These are phyloP conservation scores for Bothriochloa decipiens DNA, from an alignment of 176 grass and related monocot species.

Conservation along the genomic window DNA sequence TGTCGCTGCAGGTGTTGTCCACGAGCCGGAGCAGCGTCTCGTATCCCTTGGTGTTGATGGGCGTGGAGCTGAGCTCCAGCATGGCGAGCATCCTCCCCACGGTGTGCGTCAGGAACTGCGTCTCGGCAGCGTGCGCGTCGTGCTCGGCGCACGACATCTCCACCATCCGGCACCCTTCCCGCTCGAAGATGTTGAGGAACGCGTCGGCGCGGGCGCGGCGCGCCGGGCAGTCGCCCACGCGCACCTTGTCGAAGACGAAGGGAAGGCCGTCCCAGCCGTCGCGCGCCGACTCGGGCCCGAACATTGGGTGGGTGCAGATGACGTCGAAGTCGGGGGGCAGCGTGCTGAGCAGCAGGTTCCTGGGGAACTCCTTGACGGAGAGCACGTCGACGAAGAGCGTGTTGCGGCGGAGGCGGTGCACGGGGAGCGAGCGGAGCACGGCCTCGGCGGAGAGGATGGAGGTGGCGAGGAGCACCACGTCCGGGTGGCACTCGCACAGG, in stretches of 20 bases:
- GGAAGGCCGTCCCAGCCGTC: constrained; percentile 84
- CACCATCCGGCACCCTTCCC: constrained; percentile 90
- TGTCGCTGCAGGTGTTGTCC: constrained; percentile 91
- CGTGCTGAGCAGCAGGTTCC: constrained; percentile 68
- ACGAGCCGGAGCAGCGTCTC: constrained; percentile 81
- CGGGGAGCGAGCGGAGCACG: constrained; percentile 73
- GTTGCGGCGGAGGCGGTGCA: constrained; percentile 83
- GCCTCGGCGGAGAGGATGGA: constrained; percentile 84
- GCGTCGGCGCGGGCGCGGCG: constrained; percentile 57
- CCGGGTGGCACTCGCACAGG: constrained; percentile 89
- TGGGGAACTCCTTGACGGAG: constrained; percentile 95
- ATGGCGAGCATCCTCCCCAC: constrained; percentile 73
- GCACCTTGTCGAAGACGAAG: constrained; percentile 84
- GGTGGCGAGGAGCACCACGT: constrained; percentile 76
- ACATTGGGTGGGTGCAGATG: constrained; percentile 96
- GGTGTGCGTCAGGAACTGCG: constrained; percentile 85
- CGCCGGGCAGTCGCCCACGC: constrained; percentile 54
- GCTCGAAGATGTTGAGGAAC: constrained; percentile 81
- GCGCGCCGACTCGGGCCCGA: constrained; percentile 82
- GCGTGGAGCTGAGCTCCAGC: constrained; percentile 57
- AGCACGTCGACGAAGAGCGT: constrained; percentile 92
- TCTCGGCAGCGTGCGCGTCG: constrained; percentile 83
- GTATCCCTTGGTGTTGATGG: constrained; percentile 76
- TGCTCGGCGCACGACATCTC: constrained; percentile 85
- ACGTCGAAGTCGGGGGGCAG: constrained; percentile 73